phyloP scores from a whole-genome alignment of 2,329 filamentous ascomycete genomes.

The Botrytis hyacinthi region DNA sequence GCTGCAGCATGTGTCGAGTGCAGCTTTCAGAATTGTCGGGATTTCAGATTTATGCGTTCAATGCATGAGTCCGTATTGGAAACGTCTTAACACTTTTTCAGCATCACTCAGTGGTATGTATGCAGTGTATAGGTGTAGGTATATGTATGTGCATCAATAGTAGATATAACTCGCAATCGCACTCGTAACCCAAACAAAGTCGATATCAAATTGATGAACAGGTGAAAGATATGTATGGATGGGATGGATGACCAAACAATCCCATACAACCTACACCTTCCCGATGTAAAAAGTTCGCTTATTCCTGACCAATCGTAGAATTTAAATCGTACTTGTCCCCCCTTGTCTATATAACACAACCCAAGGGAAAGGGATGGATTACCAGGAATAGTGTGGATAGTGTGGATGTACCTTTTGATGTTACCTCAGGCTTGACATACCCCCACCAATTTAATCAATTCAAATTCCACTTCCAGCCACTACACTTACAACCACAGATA shows the following conservation, averaged over 20 bases:
- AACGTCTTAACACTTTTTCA: background rate
- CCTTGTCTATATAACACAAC: background rate
- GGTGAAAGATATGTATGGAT: background rate
- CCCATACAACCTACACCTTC: background rate
- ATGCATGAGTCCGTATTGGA: slow-evolving; percentile 2
- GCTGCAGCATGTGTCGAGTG: background rate
- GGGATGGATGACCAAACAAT: background rate
- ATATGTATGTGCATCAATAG: background rate
- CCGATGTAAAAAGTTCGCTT: background rate
- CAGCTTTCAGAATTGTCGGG: background rate
- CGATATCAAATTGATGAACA: background rate
- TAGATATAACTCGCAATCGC: background rate
- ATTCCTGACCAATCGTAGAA: slow-evolving; percentile 8
- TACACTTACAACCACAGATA: background rate
- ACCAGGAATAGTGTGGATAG: background rate
- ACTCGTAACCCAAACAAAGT: background rate
- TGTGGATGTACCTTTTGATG: background rate
- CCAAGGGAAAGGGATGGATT: background rate
- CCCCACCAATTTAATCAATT: slow-evolving; percentile 1
- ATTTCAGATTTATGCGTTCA: background rate
- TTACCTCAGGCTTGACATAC: background rate
- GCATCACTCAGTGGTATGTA: background rate
- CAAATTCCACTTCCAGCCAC: background rate
- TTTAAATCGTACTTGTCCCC: background rate
- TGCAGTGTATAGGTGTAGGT: too few species aligned